Percentiles rank a stretch among this genome's conserved stretches.
These are phyloP conservation scores for Rhynchospora pubera DNA, from an alignment of 176 grass and related monocot genomes.

Conservation along the genomic window DNA sequence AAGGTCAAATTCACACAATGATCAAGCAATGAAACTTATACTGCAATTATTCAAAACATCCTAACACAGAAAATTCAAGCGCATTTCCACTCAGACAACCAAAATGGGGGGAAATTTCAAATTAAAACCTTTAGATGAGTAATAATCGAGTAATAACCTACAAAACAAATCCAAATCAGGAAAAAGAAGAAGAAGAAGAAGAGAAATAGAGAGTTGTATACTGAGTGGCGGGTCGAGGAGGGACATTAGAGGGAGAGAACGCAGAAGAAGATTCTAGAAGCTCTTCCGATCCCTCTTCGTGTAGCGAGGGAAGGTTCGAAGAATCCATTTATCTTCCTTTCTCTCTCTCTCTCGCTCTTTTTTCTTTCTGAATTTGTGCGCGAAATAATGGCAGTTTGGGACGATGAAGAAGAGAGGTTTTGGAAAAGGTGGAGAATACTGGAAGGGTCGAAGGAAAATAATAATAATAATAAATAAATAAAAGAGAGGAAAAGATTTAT, in stretches of 20 bases:
- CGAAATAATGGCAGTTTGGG: neutral
- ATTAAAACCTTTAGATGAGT: neutral
- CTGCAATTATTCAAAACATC: neutral
- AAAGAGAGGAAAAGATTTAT: neutral
- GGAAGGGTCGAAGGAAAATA: neutral
- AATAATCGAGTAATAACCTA: neutral
- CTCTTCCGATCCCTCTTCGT: constrained; percentile 43
- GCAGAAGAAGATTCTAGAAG: constrained; percentile 26
- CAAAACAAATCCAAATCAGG: neutral
- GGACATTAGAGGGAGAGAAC: constrained; percentile 45
- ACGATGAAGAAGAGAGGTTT: neutral
- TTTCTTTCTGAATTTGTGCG: neutral
- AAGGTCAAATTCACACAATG: neutral
- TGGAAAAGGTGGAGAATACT: neutral
- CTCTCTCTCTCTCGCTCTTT: neutral
- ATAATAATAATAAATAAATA: neutral
- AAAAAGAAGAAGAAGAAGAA: neutral
- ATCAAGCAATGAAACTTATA: constrained; percentile 6
- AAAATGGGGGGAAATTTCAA: neutral
- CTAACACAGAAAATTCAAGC: neutral
- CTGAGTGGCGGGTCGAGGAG: constrained; percentile 85
- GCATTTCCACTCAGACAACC: constrained; percentile 6
- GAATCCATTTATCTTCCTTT: constrained; percentile 39
- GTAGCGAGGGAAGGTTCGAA: constrained; percentile 48
- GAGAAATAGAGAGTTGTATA: constrained; percentile 10